Conservation (phyloP, 2,329 filamentous ascomycete species). For the Metarhizium sp. region DNA sequence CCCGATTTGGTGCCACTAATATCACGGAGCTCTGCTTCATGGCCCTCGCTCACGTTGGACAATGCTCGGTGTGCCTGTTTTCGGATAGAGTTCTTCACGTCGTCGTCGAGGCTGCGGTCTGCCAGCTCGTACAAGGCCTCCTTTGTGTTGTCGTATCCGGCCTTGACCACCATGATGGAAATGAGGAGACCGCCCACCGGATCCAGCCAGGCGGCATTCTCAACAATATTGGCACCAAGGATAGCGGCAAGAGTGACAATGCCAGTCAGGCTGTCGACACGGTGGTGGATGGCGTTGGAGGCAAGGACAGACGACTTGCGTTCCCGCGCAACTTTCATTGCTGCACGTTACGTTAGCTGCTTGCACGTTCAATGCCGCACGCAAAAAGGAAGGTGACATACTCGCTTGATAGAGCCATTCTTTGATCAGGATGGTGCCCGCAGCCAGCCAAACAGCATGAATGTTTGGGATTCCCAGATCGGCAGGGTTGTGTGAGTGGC, state of each 20-base stretch:
- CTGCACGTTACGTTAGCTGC: constrained; percentile 30
- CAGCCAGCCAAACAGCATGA: constrained; percentile 90
- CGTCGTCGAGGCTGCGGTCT: constrained; percentile 81
- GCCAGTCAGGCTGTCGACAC: constrained; percentile 89
- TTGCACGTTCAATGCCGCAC: constrained; percentile 4
- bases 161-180: constrained; percentile 85
- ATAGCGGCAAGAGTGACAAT: constrained; percentile 88
- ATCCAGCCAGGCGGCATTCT: constrained; percentile 85
- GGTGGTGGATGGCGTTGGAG: constrained; percentile 93
- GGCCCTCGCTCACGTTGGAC: constrained; percentile 39
- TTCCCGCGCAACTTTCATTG: constrained; percentile 90
- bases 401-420: constrained; percentile 97
- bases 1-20: constrained; percentile 90
- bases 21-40: constrained; percentile 61
- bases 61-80: constrained; percentile 56
- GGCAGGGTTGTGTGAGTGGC: constrained; percentile 45
- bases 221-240: constrained; percentile 76
- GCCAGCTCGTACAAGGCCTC: constrained; percentile 78
- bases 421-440: constrained; percentile 82
- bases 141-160: constrained; percentile 77
- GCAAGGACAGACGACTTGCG: constrained; percentile 93
- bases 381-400: constrained; percentile 40
- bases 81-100: constrained; percentile 64
- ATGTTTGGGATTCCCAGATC: constrained; percentile 60
- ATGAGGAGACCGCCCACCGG: constrained; percentile 89